Percentiles rank a stretch among this genome's conserved stretches.
phyloP scores from a whole-genome alignment of 805 yeast species.

The Saccharomycopsis guyanensis region DNA sequence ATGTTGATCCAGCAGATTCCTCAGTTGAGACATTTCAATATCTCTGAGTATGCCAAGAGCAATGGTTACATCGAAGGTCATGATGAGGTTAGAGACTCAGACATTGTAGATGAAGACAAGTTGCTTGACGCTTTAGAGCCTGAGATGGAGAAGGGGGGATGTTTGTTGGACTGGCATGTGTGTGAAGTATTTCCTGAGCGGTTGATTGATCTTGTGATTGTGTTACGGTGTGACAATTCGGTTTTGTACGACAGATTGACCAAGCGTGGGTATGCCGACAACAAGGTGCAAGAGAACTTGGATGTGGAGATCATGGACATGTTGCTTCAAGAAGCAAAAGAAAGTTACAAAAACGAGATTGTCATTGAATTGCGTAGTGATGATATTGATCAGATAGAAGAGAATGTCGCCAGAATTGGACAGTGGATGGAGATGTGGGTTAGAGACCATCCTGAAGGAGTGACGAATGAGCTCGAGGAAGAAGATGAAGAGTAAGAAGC shows the following conservation, averaged over 20 bases:
- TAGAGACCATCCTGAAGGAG: constrained; percentile 54
- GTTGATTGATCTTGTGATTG: constrained; percentile 86
- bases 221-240: constrained; percentile 69
- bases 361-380: constrained; percentile 77
- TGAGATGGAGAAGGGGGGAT: constrained; percentile 75
- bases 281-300: constrained; percentile 81
- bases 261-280: constrained; percentile 69
- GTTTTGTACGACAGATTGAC: constrained; percentile 66
- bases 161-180: constrained; percentile 94
- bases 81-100: constrained; percentile 78
- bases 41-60: constrained; percentile 77
- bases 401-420: constrained; percentile 68
- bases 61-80: constrained; percentile 72
- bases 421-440: constrained; percentile 77
- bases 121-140: constrained; percentile 76
- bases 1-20: constrained; percentile 41
- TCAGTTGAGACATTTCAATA: constrained; percentile 44
- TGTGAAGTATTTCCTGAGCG: constrained; percentile 93
- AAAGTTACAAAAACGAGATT: constrained; percentile 68
- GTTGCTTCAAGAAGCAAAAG: constrained; percentile 77
- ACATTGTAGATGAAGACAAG: constrained; percentile 89
- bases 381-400: constrained; percentile 65
- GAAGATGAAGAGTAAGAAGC: constrained; percentile 3
- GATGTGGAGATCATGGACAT: constrained; percentile 98
- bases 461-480: constrained; percentile 38